A percentile compares a stretch with the other conserved stretches of the same genome.
These are phyloP conservation scores for Annulohypoxylon maeteangense DNA, from an alignment of 495 filamentous ascomycete species.

Conservation along the genomic window DNA sequence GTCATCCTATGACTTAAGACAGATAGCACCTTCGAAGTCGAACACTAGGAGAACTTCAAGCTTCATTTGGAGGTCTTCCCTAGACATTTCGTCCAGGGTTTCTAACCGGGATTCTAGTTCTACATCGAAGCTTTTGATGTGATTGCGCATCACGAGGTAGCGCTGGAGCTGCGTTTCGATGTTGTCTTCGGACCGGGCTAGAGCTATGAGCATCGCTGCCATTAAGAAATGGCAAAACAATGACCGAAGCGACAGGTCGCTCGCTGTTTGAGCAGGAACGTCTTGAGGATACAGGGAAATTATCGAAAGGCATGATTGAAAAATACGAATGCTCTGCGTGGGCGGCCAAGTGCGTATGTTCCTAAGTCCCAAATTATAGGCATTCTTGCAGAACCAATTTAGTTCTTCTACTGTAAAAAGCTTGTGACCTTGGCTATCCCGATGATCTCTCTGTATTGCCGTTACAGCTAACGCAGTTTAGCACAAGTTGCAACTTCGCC, in stretches of 20 bases:
- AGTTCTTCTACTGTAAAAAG: conserved; percentile 71
- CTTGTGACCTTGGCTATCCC: conserved; percentile 44
- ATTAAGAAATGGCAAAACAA: conserved; percentile 77
- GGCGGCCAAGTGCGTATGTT: conserved; percentile 65
- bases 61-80: conserved; percentile 67
- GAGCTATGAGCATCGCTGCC: conserved; percentile 64
- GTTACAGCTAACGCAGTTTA: conserved; percentile 54
- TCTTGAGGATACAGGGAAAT: conserved; percentile 68
- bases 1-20: conserved; percentile 73
- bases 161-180: conserved; percentile 66
- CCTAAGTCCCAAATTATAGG: conserved; percentile 78
- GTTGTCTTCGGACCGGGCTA: conserved; percentile 73
- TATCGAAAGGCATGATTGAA: conserved; percentile 70
- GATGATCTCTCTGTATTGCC: conserved; percentile 56
- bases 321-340: conserved; percentile 62
- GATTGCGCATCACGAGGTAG: conserved; percentile 67
- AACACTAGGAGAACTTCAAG: conserved; percentile 72
- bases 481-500: background rate
- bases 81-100: conserved; percentile 55
- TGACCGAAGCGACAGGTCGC: conserved; percentile 66
- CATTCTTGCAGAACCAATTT: conserved; percentile 83
- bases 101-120: conserved; percentile 50
- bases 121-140: conserved; percentile 65
- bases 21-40: conserved; percentile 78
- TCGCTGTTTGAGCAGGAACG: conserved; percentile 48